phyloP scores from a whole-genome alignment of 768 basidiomycete species.

The Peribolospora baueri region DNA sequence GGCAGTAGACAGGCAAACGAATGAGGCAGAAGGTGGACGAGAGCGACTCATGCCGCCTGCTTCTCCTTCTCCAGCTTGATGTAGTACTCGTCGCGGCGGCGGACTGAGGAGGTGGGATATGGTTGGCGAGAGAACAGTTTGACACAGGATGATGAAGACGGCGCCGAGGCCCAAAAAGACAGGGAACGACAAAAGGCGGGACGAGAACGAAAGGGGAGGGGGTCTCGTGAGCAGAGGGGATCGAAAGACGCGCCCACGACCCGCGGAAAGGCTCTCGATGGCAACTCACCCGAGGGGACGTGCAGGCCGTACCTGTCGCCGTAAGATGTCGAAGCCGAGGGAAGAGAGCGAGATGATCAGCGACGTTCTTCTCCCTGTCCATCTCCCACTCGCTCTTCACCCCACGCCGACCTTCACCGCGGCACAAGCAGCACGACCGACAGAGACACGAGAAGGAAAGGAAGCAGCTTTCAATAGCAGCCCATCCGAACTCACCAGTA shows the following conservation, averaged over 20 bases:
- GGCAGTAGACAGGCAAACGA: too few relatives aligned
- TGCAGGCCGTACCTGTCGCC: slow-evolving; percentile 53
- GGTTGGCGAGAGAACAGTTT: slow-evolving; percentile 4
- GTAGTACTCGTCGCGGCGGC: slow-evolving; percentile 63
- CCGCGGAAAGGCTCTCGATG: background rate
- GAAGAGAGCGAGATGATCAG: background rate
- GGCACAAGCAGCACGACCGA: slow-evolving; percentile 2
- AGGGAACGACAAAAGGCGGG: too few relatives aligned
- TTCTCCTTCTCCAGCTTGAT: slow-evolving; percentile 42
- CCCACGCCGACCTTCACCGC: too few relatives aligned
- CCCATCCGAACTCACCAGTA: slow-evolving; percentile 42
- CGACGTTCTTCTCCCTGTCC: too few relatives aligned
- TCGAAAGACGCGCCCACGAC: too few relatives aligned
- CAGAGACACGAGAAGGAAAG: slow-evolving; percentile 11
- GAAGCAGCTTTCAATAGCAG: background rate
- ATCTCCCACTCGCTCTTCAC: too few relatives aligned
- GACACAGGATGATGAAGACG: slow-evolving; percentile 1
- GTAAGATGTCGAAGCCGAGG: slow-evolving; percentile 13
- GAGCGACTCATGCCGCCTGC: background rate
- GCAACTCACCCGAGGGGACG: slow-evolving; percentile 42
- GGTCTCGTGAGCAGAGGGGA: too few relatives aligned
- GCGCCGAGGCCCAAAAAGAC: too few relatives aligned
- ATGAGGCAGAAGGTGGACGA: too few relatives aligned
- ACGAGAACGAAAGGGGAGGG: too few relatives aligned
- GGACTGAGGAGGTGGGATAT: slow-evolving; percentile 27